Percentiles rank a stretch among this genome's conserved stretches.
These are phyloP conservation scores for Gaertneriomyces sp. DNA, from an alignment of 192 early-diverging fungal species.

Conservation along the genomic window DNA sequence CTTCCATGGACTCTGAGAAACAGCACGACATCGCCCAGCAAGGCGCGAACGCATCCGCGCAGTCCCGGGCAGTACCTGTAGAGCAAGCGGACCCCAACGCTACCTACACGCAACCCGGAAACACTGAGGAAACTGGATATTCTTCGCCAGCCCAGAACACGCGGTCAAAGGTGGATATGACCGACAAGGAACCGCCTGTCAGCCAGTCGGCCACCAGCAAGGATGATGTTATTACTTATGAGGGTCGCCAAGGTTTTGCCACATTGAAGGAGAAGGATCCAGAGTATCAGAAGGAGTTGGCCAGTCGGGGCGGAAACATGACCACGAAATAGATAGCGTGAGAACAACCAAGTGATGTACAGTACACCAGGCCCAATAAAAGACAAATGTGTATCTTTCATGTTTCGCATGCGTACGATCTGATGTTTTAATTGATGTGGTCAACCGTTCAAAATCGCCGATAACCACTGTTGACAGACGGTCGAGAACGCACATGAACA, in stretches of 20 bases:
- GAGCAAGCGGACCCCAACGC: no score
- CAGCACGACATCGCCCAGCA: slow-evolving; percentile 20
- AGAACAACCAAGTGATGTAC: no score
- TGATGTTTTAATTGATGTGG: no score
- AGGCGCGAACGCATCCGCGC: slow-evolving; percentile 19
- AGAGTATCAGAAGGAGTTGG: slow-evolving; percentile 24
- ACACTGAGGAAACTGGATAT: background rate
- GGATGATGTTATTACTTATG: slow-evolving; percentile 16
- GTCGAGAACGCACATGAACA: no score
- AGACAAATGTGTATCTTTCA: no score
- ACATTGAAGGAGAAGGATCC: slow-evolving; percentile 32
- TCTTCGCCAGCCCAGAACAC: slow-evolving; percentile 22
- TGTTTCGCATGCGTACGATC: no score
- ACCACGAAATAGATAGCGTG: no score
- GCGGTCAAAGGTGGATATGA: slow-evolving; percentile 12
- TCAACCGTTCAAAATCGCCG: no score
- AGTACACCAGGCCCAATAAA: no score
- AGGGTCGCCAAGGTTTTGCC: slow-evolving; percentile 28
- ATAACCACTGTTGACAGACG: no score
- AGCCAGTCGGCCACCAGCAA: slow-evolving; percentile 1
- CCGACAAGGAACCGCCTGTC: slow-evolving; percentile 1
- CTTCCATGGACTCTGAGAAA: slow-evolving; percentile 34
- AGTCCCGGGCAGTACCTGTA: no score
- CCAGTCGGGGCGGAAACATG: background rate
- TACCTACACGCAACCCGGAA: no score